Evolutionary conservation across 2,329 filamentous ascomycete genomes (phyloP).

Genomic region (Hymenotorrendiella dingleyae): DNA sequence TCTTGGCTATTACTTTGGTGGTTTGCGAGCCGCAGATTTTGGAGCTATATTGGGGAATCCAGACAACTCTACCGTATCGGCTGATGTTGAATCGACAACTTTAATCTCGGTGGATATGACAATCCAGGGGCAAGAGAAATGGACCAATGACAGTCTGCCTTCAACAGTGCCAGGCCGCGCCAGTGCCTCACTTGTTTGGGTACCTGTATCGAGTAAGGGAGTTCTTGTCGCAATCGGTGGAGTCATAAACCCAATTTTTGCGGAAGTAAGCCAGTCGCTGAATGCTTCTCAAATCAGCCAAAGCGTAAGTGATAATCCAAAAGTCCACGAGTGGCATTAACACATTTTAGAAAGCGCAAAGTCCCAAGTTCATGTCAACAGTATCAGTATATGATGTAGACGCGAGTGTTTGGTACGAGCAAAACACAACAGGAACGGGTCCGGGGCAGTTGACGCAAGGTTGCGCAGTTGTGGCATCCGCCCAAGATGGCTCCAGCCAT

Average conservation of each 20-base stretch:
- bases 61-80: constrained; percentile 11
- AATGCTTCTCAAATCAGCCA: constrained; percentile 31
- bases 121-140: constrained; percentile 42
- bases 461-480: constrained; percentile 62
- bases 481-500: constrained; percentile 66
- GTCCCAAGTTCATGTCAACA: constrained; percentile 63
- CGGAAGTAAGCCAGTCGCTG: constrained; percentile 10
- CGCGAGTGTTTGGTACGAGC: constrained; percentile 64
- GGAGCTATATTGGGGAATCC: constrained; percentile 41
- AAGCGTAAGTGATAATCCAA: constrained; percentile 33
- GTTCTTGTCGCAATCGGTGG: constrained; percentile 74
- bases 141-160: constrained; percentile 52
- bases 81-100: constrained; percentile 41
- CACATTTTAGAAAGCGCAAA: constrained; percentile 47
- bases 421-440: constrained; percentile 57
- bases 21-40: constrained; percentile 45
- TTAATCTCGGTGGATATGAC: constrained; percentile 58
- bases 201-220: constrained; percentile 71
- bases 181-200: constrained; percentile 62
- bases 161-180: constrained; percentile 47
- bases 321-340: constrained; percentile 19
- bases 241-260: constrained; percentile 55
- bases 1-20: constrained; percentile 65
- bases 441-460: constrained; percentile 64
- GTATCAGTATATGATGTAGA: constrained; percentile 73